Evolutionary conservation across 2,329 filamentous ascomycete species (phyloP).

Genomic region (Aphanoascus verrucosus): DNA sequence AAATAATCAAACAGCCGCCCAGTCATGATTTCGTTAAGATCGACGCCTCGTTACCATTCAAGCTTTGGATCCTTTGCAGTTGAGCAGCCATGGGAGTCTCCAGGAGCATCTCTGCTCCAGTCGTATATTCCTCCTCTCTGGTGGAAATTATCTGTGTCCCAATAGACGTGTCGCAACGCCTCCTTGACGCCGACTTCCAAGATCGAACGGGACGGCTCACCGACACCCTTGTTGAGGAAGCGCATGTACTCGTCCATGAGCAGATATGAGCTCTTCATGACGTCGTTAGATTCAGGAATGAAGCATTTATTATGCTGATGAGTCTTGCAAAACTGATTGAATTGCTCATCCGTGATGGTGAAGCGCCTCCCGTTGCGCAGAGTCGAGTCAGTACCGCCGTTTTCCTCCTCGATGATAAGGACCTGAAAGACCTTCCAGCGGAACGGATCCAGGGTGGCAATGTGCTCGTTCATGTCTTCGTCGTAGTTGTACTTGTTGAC

Average conservation of each 20-base stretch:
- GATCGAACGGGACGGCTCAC: conserved; percentile 25
- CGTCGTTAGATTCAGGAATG: conserved; percentile 40
- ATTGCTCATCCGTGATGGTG: conserved; percentile 40
- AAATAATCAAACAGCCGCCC: not conserved
- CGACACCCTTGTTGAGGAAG: conserved; percentile 36
- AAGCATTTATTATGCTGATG: conserved; percentile 24
- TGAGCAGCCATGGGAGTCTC: not conserved
- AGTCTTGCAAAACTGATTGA: conserved; percentile 33
- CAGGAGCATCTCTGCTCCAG: conserved; percentile 28
- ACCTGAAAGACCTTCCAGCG: conserved; percentile 48
- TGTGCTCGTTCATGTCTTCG: conserved; percentile 38
- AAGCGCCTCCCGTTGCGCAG: conserved; percentile 25
- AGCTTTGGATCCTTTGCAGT: not conserved
- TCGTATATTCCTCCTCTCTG: conserved; percentile 40
- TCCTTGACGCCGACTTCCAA: conserved; percentile 39
- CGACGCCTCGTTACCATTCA: not conserved
- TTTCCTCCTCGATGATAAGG: conserved; percentile 43
- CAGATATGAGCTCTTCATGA: conserved; percentile 43
- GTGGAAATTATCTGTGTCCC: conserved; percentile 37
- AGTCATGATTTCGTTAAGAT: not conserved
- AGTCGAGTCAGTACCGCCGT: conserved; percentile 30
- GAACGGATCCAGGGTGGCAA: conserved; percentile 37
- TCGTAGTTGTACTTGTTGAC: conserved; percentile 39
- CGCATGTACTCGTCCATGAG: conserved; percentile 43
- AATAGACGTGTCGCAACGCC: conserved; percentile 37